A percentile compares a stretch with the other conserved stretches of the same genome.
Evolutionary conservation across 306 rosid genomes (phyloP).

Genomic region (peach (Prunus persica)): Prunus_persica_NCBIv2 NC_034014.1:874001-874500

Average conservation of each 20-base stretch:
- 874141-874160: neutral
- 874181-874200: slow-evolving; percentile 9
- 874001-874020: slow-evolving; percentile 20
- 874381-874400: slow-evolving; percentile 27
- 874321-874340: neutral
- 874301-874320: neutral
- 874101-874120: neutral
- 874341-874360: slow-evolving; percentile 24
- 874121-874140: neutral
- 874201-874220: neutral
- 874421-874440: slow-evolving; percentile 37
- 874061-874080: slow-evolving; percentile 42
- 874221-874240: neutral
- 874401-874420: slow-evolving; percentile 30
- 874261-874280: neutral
- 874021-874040: slow-evolving; percentile 14
- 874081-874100: slow-evolving; percentile 54
- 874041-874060: slow-evolving; percentile 48
- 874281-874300: neutral
- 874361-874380: slow-evolving; percentile 22
- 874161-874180: neutral
- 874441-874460: slow-evolving; percentile 37
- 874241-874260: neutral
- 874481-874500: slow-evolving; percentile 29
- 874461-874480: slow-evolving; percentile 41